Conservation (phyloP, 495 filamentous ascomycete genomes). For the Rusavskia elegans region DNA sequence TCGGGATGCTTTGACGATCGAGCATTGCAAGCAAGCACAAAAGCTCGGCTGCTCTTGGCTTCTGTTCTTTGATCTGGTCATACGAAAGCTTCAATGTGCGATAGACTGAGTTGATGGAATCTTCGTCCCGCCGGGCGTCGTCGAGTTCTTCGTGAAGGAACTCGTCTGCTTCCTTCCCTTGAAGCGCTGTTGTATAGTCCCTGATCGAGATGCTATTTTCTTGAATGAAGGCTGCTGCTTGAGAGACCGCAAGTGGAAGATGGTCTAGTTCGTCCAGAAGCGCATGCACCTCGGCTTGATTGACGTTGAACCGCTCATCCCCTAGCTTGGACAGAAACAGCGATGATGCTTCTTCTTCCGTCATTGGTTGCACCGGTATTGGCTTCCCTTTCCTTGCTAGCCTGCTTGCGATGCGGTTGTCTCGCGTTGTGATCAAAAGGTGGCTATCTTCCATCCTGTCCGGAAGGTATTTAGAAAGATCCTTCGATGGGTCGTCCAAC, state of each 20-base stretch:
- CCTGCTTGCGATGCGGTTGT: constrained; percentile 12
- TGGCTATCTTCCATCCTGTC: neutral
- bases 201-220: constrained; percentile 15
- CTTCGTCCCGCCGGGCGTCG: constrained; percentile 21
- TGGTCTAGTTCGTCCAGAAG: constrained; percentile 23
- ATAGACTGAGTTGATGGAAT: constrained; percentile 22
- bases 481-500: constrained; percentile 3
- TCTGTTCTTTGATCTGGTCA: constrained; percentile 20
- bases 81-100: constrained; percentile 35
- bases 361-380: constrained; percentile 13
- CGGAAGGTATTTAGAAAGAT: constrained; percentile 5
- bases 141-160: constrained; percentile 25
- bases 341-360: constrained; percentile 8
- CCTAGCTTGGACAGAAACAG: constrained; percentile 10
- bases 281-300: constrained; percentile 8
- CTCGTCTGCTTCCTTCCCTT: constrained; percentile 14
- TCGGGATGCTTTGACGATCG: constrained; percentile 27
- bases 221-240: constrained; percentile 20
- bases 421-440: constrained; percentile 18
- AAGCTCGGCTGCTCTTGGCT: constrained; percentile 21
- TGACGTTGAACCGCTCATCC: constrained; percentile 12
- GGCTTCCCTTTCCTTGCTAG: constrained; percentile 9
- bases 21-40: constrained; percentile 27
- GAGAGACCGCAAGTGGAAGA: constrained; percentile 19
- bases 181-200: constrained; percentile 19